Percentiles rank a stretch among this genome's conserved stretches.
These are phyloP conservation scores for Collybiopsis luxurians DNA, from an alignment of 768 basidiomycete genomes.

Conservation along the genomic window DNA sequence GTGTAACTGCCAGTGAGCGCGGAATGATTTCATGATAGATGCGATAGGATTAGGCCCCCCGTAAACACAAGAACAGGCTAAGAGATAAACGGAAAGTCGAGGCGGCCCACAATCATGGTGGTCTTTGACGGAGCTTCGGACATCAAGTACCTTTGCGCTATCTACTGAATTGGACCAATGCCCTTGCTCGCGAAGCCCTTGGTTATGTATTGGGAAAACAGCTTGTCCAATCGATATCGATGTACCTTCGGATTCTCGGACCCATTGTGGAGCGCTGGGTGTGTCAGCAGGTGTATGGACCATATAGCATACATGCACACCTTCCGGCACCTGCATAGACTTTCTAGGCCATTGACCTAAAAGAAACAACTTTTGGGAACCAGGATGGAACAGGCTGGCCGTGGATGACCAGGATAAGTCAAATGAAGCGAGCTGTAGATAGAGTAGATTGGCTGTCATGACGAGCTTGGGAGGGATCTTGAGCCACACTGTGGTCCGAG, in stretches of 20 bases:
- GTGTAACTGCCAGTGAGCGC: too few species aligned
- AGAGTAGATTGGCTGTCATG: not conserved
- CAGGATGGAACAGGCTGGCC: not conserved
- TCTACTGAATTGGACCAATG: too few species aligned
- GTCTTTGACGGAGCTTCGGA: not conserved
- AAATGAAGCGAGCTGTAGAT: not conserved
- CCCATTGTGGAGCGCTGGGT: not conserved
- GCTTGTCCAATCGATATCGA: too few species aligned
- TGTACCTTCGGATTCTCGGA: not conserved
- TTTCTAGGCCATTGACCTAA: too few species aligned
- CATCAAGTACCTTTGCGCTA: not conserved
- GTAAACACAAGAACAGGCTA: not conserved
- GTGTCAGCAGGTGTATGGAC: not conserved
- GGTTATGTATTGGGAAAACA: too few species aligned
- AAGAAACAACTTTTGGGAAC: not conserved
- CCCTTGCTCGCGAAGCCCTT: too few species aligned
- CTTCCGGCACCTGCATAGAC: too few species aligned
- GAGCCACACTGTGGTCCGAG: too few species aligned
- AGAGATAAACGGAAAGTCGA: not conserved
- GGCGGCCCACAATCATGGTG: not conserved
- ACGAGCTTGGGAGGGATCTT: too few species aligned
- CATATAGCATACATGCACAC: not conserved
- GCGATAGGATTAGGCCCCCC: not conserved
- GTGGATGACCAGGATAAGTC: conserved; percentile 4
- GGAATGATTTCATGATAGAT: conserved; percentile 6